Evolutionary conservation across 2,329 filamentous ascomycete species (phyloP), one percentile per base, ranked within the genome.

Genomic region (Xylaria sp.): DNA sequence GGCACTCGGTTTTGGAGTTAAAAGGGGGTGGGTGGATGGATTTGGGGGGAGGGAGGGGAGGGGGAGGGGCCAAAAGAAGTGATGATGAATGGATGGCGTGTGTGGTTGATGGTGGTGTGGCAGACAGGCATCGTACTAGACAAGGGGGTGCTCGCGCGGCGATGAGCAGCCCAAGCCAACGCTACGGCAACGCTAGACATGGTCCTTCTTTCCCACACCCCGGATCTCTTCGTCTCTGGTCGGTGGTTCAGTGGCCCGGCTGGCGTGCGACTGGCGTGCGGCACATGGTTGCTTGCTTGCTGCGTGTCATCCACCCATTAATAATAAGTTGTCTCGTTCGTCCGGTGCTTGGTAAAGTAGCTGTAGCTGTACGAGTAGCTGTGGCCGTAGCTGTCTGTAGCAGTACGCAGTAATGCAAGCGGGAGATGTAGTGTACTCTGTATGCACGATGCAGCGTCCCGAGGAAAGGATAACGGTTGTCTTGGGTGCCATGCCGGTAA

Each of bases 71-170:
- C 3, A 18, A 9, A 8, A 2, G 23, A 16, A 52, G 52, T 52
- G 55, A 16, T 62, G 58, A 62, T 57, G 55, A 42, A 50, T 46
- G 57, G 46, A 61, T 59, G 61, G 56, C 51, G 61, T 62, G 54
- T 49, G 51, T 13, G 19, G 48, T 59, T 56, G 55, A 23, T 44
- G 60, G 58, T 64, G 65, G 68, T 69, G 68, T 70, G 68, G 63
- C 52, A 70, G 67, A 70, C 67, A 48, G 42, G 63, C 63, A 57
- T 46, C 58, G 59, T 59, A 65, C 68, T 70, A 70, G 68, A 70
- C 68, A 69, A 70, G 68, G 68, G 62, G 65, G 63, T 59, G 34
- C 23, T 55, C 56, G 60, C 55, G 59, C 59, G 60, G 57, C 62
- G 62, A 61, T 18, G 54, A 59, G 53, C 59, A 62, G 60, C 54